A percentile compares a stretch with the other conserved stretches of the same genome.
Conservation (phyloP, 2,329 filamentous ascomycete genomes). For the Monilinia vaccinii-corymbosi region DNA sequence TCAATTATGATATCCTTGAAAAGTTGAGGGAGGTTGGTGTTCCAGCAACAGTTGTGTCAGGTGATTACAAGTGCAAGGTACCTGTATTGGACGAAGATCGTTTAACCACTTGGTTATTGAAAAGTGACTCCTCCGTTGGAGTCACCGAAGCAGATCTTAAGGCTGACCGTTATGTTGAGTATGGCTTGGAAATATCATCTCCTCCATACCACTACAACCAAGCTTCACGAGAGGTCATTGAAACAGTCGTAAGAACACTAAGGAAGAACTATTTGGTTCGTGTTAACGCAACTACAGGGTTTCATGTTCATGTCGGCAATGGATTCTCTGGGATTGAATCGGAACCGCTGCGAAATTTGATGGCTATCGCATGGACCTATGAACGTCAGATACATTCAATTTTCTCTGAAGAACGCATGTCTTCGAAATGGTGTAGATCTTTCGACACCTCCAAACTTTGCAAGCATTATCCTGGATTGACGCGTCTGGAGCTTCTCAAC, state of each 20-base stretch:
- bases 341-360: constrained; percentile 24
- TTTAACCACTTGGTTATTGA: background rate
- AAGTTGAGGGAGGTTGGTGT: background rate
- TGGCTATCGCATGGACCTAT: constrained; percentile 24
- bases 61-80: background rate
- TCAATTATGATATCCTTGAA: background rate
- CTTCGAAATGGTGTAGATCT: background rate
- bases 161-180: background rate
- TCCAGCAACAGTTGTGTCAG: background rate
- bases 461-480: background rate
- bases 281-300: constrained; percentile 19
- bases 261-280: constrained; percentile 15
- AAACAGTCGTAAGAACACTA: constrained; percentile 10
- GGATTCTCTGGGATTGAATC: constrained; percentile 17
- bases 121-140: background rate
- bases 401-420: background rate
- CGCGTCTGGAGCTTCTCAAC: background rate
- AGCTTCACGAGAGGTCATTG: background rate
- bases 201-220: background rate
- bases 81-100: background rate
- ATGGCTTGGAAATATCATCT: background rate
- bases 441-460: background rate
- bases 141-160: background rate
- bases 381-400: constrained; percentile 19
- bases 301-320: constrained; percentile 30